A percentile compares a stretch with the other conserved stretches of the same genome.
Evolutionary conservation across 805 yeast genomes (phyloP).

Genomic region (Jamesozyma rosinii): DNA sequence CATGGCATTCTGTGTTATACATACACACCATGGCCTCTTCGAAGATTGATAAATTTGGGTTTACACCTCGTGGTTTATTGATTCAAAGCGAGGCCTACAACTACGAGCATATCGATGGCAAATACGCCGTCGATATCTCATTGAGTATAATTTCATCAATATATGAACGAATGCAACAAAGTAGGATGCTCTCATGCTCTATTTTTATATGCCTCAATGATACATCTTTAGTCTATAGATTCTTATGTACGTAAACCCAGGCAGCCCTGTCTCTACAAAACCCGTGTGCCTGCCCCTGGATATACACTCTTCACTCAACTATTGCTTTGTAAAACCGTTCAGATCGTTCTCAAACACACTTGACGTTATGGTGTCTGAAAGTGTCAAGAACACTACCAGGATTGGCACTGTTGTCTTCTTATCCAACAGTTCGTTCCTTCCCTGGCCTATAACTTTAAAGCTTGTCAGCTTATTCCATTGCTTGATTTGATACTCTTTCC

Average conservation of each 20-base stretch:
- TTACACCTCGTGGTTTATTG: slow-evolving; percentile 32
- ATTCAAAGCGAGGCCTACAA: slow-evolving; percentile 42
- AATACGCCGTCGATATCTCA: slow-evolving; percentile 11
- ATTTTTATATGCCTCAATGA: slow-evolving; percentile 20
- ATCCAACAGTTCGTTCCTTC: slow-evolving; percentile 22
- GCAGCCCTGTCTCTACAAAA: too few species aligned
- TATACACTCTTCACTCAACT: too few species aligned
- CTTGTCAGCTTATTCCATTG: slow-evolving; percentile 22
- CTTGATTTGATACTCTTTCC: neutral
- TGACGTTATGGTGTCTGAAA: neutral
- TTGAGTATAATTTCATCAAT: slow-evolving; percentile 13
- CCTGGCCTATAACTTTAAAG: slow-evolving; percentile 14
- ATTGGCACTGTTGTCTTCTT: slow-evolving; percentile 8
- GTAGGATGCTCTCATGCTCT: slow-evolving; percentile 2
- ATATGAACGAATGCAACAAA: slow-evolving; percentile 5
- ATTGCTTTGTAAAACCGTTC: slow-evolving; percentile 13
- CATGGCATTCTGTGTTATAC: too few species aligned
- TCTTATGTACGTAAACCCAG: too few species aligned
- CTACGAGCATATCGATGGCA: slow-evolving; percentile 9
- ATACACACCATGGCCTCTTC: slow-evolving; percentile 39
- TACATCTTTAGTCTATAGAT: slow-evolving; percentile 11
- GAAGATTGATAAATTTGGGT: slow-evolving; percentile 35
- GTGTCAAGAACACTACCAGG: slow-evolving; percentile 1
- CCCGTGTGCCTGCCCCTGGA: too few species aligned
- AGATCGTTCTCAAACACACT: slow-evolving; percentile 5